phyloP scores from a whole-genome alignment of 768 basidiomycete genomes.

The Amanita rimosa region DNA sequence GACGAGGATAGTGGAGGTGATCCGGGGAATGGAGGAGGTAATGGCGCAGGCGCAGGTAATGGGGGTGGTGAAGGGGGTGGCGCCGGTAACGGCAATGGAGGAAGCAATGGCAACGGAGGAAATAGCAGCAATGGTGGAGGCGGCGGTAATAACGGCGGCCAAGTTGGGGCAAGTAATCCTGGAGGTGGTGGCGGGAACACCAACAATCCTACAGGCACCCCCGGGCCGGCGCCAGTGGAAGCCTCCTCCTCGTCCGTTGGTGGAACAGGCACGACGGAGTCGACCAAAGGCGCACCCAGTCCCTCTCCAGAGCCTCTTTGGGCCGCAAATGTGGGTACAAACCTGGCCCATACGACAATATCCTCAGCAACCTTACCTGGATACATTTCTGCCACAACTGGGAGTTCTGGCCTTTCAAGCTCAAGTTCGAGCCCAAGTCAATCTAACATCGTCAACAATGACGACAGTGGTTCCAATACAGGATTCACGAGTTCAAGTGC shows the following conservation, averaged over 20 bases:
- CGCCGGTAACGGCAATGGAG: constrained; percentile 6
- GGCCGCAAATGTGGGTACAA: not conserved
- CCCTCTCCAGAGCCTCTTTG: not conserved
- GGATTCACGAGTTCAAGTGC: not conserved
- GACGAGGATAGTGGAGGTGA: constrained; percentile 1
- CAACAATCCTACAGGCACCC: not conserved
- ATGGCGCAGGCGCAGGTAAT: not conserved
- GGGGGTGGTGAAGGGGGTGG: constrained; percentile 8
- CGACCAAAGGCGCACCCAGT: not conserved
- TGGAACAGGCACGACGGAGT: not conserved
- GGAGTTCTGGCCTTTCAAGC: not conserved
- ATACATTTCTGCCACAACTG: not conserved
- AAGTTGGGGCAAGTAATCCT: constrained; percentile 4
- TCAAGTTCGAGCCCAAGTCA: not conserved
- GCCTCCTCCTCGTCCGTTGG: not conserved
- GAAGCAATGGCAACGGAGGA: no score
- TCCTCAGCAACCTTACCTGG: not conserved
- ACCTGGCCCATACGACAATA: not conserved
- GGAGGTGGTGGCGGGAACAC: not conserved
- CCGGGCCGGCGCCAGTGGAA: no score
- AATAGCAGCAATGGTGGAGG: no score
- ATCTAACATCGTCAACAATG: not conserved
- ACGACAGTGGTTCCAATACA: not conserved
- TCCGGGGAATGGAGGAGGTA: constrained; percentile 5
- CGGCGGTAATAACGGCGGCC: no score